Conservation (phyloP, 1,139 yeast genomes). For the Sugiyamaella grinbergsii region DNA sequence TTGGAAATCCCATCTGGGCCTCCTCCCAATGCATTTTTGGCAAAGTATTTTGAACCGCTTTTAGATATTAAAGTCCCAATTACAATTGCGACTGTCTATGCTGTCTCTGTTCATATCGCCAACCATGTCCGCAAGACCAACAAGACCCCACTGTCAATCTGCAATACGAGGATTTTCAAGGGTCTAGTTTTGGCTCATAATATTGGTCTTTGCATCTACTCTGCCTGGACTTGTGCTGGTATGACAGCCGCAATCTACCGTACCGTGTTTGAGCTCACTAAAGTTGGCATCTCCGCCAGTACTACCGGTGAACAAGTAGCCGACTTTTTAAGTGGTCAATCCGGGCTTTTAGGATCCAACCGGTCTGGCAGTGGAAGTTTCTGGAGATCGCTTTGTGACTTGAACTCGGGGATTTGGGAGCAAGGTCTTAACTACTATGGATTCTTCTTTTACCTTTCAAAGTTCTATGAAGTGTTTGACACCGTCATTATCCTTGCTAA, state of each 20-base stretch:
- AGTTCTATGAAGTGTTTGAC: constrained; percentile 73
- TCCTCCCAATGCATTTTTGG: constrained; percentile 34
- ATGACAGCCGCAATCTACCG: constrained; percentile 55
- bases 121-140: constrained; percentile 51
- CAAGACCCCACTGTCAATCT: constrained; percentile 58
- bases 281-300: constrained; percentile 24
- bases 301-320: constrained; percentile 24
- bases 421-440: constrained; percentile 62
- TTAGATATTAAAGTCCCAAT: constrained; percentile 53
- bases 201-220: constrained; percentile 61
- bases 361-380: constrained; percentile 37
- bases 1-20: constrained; percentile 38
- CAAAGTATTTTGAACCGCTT: constrained; percentile 41
- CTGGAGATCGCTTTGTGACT: constrained; percentile 67
- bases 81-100: constrained; percentile 61
- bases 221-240: constrained; percentile 74
- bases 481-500: constrained; percentile 67
- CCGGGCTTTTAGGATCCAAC: constrained; percentile 26
- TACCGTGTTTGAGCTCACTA: constrained; percentile 34
- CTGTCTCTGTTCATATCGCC: constrained; percentile 57
- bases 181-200: constrained; percentile 64
- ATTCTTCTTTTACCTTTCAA: constrained; percentile 69
- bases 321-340: constrained; percentile 41
- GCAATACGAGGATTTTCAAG: constrained; percentile 54
- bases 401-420: constrained; percentile 60